These are phyloP conservation scores for Globisporangium camurandrum DNA, from an alignment of 352 stramenopile genomes.

Conservation along the genomic window DNA sequence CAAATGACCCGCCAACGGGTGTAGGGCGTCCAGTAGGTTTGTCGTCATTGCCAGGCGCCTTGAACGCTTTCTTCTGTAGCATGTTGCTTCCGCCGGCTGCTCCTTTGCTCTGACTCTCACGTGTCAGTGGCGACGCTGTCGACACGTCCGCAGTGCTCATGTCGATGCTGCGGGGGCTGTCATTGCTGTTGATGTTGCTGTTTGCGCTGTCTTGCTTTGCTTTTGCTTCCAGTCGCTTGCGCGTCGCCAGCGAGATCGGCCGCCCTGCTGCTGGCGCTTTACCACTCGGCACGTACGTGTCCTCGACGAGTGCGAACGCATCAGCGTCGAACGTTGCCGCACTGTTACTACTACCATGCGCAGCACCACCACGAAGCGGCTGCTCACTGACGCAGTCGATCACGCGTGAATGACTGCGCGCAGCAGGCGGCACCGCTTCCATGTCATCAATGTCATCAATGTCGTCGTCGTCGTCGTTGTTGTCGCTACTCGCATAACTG, in stretches of 20 bases:
- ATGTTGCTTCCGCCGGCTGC: too few species aligned
- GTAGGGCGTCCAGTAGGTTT: background rate
- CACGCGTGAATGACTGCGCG: background rate
- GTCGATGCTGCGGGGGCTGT: background rate
- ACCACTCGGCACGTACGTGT: slow-evolving; percentile 2
- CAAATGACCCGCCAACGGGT: too few species aligned
- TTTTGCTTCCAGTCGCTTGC: slow-evolving; percentile 63
- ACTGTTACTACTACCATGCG: background rate
- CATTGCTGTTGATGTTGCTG: background rate
- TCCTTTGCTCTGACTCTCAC: too few species aligned
- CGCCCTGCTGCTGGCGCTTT: background rate
- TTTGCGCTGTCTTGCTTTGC: slow-evolving; percentile 28
- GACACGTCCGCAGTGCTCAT: background rate
- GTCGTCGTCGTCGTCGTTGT: background rate
- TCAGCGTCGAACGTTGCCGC: background rate
- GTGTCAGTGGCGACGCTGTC: background rate
- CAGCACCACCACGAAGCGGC: too few species aligned
- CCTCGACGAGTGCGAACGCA: slow-evolving; percentile 2
- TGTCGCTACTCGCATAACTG: background rate
- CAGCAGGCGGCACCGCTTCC: too few species aligned
- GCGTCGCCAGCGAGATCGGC: slow-evolving; percentile 32
- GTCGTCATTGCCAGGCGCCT: background rate
- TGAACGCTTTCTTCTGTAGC: slow-evolving; percentile 5
- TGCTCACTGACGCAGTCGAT: background rate
- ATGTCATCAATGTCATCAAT: too few species aligned